Evolutionary conservation across 2,329 filamentous ascomycete genomes (phyloP).

Genomic region (Apiospora hydei): DNA sequence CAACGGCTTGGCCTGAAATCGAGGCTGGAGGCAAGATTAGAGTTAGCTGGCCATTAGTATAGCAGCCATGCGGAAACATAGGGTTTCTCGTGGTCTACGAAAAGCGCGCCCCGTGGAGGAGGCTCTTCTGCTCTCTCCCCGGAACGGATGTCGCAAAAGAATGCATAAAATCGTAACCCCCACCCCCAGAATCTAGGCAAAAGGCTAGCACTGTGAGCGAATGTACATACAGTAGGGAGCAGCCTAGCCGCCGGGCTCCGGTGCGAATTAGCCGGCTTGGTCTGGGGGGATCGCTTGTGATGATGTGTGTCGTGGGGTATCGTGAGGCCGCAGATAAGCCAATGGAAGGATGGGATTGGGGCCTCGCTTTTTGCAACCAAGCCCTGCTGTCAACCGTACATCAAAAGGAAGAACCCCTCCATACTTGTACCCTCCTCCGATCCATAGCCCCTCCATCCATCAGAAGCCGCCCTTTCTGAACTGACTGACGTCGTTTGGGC

Average conservation of each 20-base stretch:
- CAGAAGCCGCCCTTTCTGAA: constrained; percentile 6
- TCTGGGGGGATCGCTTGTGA: constrained; percentile 4
- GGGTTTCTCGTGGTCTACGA: background rate
- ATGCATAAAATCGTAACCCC: background rate
- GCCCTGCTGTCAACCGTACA: constrained; percentile 11
- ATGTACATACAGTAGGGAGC: background rate
- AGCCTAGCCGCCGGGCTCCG: constrained; percentile 11
- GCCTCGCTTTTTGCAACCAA: background rate
- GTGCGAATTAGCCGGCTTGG: constrained; percentile 10
- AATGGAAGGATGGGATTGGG: constrained; percentile 1
- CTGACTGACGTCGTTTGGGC: constrained; percentile 15
- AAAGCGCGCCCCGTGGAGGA: background rate
- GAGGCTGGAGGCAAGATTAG: constrained; percentile 4
- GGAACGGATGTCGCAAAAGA: background rate
- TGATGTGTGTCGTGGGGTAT: constrained; percentile 20
- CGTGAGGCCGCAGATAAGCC: constrained; percentile 3
- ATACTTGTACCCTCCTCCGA: background rate
- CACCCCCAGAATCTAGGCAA: constrained; percentile 10
- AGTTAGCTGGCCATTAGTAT: background rate
- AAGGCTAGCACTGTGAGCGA: background rate
- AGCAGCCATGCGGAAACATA: background rate
- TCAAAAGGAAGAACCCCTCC: constrained; percentile 7
- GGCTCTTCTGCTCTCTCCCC: background rate
- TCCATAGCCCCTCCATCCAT: constrained; percentile 8
- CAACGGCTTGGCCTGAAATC: constrained; percentile 11